A percentile compares a stretch with the other conserved stretches of the same genome.
These are phyloP conservation scores for Talaromyces sp. DNA, from an alignment of 2,329 filamentous ascomycete genomes.

Conservation along the genomic window DNA sequence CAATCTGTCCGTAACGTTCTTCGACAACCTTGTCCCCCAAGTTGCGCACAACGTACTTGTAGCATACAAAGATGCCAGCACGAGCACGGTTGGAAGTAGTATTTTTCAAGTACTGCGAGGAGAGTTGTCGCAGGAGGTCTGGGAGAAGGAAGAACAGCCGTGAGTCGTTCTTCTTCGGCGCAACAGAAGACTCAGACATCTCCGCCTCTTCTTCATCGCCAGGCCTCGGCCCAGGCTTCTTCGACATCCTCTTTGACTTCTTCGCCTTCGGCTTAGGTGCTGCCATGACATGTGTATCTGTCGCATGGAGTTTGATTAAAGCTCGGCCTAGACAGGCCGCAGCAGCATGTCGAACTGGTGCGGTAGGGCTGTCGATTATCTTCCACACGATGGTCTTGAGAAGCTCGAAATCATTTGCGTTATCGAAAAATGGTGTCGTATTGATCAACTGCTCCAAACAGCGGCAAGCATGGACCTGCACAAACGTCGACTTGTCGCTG, in stretches of 20 bases:
- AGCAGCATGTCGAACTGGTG: slow-evolving; percentile 79
- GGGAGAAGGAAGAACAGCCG: slow-evolving; percentile 72
- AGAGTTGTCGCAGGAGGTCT: slow-evolving; percentile 78
- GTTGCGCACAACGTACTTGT: slow-evolving; percentile 75
- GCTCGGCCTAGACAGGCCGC: slow-evolving; percentile 81
- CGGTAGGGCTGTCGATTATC: slow-evolving; percentile 75
- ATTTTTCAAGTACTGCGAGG: slow-evolving; percentile 75
- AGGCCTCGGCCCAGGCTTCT: slow-evolving; percentile 58
- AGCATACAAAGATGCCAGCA: slow-evolving; percentile 83
- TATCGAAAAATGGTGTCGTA: slow-evolving; percentile 80
- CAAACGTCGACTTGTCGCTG: slow-evolving; percentile 79
- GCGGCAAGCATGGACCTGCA: slow-evolving; percentile 75
- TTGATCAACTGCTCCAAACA: slow-evolving; percentile 75
- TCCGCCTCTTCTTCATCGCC: slow-evolving; percentile 73
- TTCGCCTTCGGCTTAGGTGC: slow-evolving; percentile 64
- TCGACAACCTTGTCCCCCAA: slow-evolving; percentile 84
- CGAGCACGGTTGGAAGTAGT: slow-evolving; percentile 79
- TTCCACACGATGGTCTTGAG: slow-evolving; percentile 83
- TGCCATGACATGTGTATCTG: slow-evolving; percentile 54
- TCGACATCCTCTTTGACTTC: slow-evolving; percentile 74
- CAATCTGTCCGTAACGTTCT: slow-evolving; percentile 76
- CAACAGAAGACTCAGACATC: slow-evolving; percentile 70
- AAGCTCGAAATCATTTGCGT: slow-evolving; percentile 86
- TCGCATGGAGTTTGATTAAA: slow-evolving; percentile 79
- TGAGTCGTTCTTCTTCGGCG: slow-evolving; percentile 70